A percentile compares a stretch with the other conserved stretches of the same genome.
Conservation (phyloP, 352 stramenopile genomes). For the Thalassiosira hispida region DNA sequence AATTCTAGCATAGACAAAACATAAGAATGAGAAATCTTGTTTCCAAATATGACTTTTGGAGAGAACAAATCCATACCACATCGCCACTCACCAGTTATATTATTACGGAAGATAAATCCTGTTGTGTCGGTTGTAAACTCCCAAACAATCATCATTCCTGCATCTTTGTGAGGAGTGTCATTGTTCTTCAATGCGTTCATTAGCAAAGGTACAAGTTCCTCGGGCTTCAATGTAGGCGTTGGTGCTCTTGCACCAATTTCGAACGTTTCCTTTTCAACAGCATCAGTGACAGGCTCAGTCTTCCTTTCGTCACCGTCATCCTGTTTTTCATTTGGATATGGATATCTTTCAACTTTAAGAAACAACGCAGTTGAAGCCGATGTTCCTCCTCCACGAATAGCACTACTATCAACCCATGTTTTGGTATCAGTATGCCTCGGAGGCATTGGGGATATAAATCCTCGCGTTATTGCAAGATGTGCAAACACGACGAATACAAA, state of each 20-base stretch:
- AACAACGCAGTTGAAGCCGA: not conserved
- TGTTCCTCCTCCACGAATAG: too few relatives aligned
- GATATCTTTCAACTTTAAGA: not conserved
- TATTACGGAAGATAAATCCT: conserved; percentile 52
- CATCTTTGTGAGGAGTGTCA: conserved; percentile 39
- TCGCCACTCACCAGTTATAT: conserved; percentile 35
- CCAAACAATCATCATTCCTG: conserved; percentile 44
- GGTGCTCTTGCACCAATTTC: not conserved
- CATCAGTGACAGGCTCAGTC: not conserved
- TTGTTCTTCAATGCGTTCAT: conserved; percentile 52
- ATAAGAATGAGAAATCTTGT: not conserved
- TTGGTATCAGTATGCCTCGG: too few relatives aligned
- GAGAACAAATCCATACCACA: too few relatives aligned
- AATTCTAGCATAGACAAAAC: conserved; percentile 33
- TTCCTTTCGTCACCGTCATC: not conserved
- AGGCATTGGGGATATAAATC: too few relatives aligned
- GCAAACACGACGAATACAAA: too few relatives aligned
- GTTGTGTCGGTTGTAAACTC: conserved; percentile 54
- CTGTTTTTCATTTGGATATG: not conserved
- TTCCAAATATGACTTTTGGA: conserved; percentile 1
- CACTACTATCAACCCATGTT: too few relatives aligned
- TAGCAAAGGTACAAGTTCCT: conserved; percentile 44
- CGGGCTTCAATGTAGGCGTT: conserved; percentile 8
- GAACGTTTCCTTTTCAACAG: not conserved
- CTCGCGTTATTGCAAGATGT: too few relatives aligned